Evolutionary conservation across 805 yeast genomes (phyloP).

Genomic region (Starmerella stellata): DNA sequence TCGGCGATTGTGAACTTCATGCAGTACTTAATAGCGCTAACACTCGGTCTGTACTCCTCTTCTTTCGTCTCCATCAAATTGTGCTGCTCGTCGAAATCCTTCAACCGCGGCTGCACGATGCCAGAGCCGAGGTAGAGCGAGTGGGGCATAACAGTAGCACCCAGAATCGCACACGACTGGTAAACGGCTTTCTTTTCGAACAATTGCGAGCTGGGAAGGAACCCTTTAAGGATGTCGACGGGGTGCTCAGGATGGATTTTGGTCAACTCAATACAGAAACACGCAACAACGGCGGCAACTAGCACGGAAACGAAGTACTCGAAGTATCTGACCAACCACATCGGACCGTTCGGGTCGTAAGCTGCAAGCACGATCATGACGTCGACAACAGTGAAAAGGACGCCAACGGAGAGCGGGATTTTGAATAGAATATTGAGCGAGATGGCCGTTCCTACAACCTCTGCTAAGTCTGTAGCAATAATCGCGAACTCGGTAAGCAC

Average conservation of each 20-base stretch:
- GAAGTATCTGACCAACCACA: slow-evolving; percentile 57
- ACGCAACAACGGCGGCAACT: slow-evolving; percentile 55
- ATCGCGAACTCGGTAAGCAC: slow-evolving; percentile 69
- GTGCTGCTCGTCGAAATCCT: slow-evolving; percentile 48
- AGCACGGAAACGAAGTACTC: slow-evolving; percentile 56
- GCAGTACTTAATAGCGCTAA: slow-evolving; percentile 62
- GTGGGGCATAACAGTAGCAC: slow-evolving; percentile 94
- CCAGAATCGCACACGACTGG: slow-evolving; percentile 64
- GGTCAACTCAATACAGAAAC: slow-evolving; percentile 54
- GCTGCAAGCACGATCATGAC: slow-evolving; percentile 63
- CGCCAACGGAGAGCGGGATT: slow-evolving; percentile 61
- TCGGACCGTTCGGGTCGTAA: slow-evolving; percentile 57
- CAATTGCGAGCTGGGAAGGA: slow-evolving; percentile 47
- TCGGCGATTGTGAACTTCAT: slow-evolving; percentile 70
- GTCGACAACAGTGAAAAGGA: slow-evolving; percentile 60
- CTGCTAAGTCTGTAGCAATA: slow-evolving; percentile 84
- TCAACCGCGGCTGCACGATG: slow-evolving; percentile 65
- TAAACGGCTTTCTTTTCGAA: slow-evolving; percentile 49
- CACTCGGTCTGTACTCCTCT: slow-evolving; percentile 43
- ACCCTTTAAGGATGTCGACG: slow-evolving; percentile 41
- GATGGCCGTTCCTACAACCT: slow-evolving; percentile 85
- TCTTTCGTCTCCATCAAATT: slow-evolving; percentile 21
- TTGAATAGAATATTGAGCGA: slow-evolving; percentile 58
- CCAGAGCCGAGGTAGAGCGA: slow-evolving; percentile 72
- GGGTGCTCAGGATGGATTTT: slow-evolving; percentile 31